Evolutionary conservation across 2,329 filamentous ascomycete genomes (phyloP).

Genomic region (Nothophaeocryptopus gaeumannii): DNA sequence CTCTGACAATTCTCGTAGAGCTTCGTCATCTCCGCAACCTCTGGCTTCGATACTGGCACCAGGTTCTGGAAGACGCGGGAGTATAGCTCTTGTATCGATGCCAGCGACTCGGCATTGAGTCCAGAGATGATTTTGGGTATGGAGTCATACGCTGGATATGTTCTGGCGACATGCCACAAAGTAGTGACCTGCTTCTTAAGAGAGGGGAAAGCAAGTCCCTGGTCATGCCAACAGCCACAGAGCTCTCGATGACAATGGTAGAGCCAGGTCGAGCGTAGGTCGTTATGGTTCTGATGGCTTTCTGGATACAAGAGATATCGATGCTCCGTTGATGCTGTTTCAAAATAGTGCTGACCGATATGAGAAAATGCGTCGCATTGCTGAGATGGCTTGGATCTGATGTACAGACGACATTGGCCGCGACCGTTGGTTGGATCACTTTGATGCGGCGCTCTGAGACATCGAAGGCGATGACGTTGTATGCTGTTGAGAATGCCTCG

Average conservation of each 20-base stretch:
- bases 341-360: conserved; percentile 8
- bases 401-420: neutral
- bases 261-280: conserved; percentile 6
- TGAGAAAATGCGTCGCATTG: conserved; percentile 7
- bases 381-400: neutral
- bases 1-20: conserved; percentile 16
- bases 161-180: conserved; percentile 15
- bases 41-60: conserved; percentile 5
- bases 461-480: conserved; percentile 11
- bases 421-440: neutral
- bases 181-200: neutral
- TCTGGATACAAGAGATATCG: conserved; percentile 6
- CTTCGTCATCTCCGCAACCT: conserved; percentile 17
- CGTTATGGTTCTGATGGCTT: conserved; percentile 7
- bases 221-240: conserved; percentile 14
- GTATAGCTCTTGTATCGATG: conserved; percentile 8
- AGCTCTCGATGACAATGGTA: conserved; percentile 11
- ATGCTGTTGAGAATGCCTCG: conserved; percentile 7
- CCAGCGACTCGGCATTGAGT: conserved; percentile 1
- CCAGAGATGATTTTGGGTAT: conserved; percentile 16
- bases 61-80: conserved; percentile 7
- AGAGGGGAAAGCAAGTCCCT: conserved; percentile 5
- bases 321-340: neutral
- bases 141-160: conserved; percentile 1
- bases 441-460: conserved; percentile 6